Evolutionary conservation across 805 yeast species (phyloP), one percentile per base, ranked within the genome.

Genomic region (Brettanomyces anomalus): DNA sequence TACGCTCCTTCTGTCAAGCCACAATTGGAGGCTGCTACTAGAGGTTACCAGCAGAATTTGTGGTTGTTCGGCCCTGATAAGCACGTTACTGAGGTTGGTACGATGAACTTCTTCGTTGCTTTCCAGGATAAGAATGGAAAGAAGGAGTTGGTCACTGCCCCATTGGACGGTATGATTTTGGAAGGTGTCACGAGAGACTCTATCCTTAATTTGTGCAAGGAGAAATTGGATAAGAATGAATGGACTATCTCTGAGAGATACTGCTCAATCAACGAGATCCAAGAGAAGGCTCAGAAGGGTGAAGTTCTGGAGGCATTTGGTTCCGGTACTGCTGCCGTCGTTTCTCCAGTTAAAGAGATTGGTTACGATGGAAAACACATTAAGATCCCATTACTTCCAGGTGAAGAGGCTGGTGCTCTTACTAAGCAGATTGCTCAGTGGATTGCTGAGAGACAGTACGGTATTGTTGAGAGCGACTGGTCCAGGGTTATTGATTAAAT

Each of bases 131-230:
- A 32, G 34, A 66, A 65, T 36, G 97, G 96, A 46, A 85, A 81
- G 66, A 85, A 84, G 59, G 97, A 90, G 69, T 75, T 90, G 52
- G 95, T 78, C 39, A 90, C 98, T 49, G 95, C 96, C 50, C 97
- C 98, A 48, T 72, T 93, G 53, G 97, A 93, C 58, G 98, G 98
- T 53, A 90, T 96, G 49, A 90, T 90, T 57, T 77, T 90, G 57
- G 96, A 86, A 64, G 98, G 98, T 71, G 94, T 90, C 56, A 88
- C 96, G 40, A 81, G 98, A 69, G 95, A 85, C 61, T 87, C 97
- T 13, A 73, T 90, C 45, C 70, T 90, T 53, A 67, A 72, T 34
- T 72, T 90, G 48, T 85, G 93, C 41, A 81, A 85, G 64, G 82
- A 77, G 54, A 81, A 79, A 57, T 76, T 90, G 51, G 77, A 79